Evolutionary conservation across 2,329 filamentous ascomycete genomes (phyloP).

Genomic region (Pseudopyricularia cyperi): DNA sequence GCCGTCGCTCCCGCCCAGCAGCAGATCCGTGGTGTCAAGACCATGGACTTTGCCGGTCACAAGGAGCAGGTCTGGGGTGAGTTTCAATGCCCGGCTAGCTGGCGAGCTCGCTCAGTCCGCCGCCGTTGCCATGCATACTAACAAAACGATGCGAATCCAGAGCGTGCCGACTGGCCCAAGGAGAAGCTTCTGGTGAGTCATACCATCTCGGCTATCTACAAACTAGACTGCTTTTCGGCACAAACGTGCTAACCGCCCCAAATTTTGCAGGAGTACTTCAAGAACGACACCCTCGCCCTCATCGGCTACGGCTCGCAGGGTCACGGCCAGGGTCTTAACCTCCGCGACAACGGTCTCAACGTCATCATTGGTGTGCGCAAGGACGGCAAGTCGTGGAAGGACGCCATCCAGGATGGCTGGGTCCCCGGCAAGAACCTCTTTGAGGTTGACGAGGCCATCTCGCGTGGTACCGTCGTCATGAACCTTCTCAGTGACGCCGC

Average conservation of each 20-base stretch:
- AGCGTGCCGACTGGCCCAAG: constrained; percentile 95
- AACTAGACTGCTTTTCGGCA: not conserved
- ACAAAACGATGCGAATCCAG: constrained; percentile 28
- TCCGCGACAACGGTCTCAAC: constrained; percentile 98
- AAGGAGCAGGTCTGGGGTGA: constrained; percentile 91
- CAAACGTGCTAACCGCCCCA: not conserved
- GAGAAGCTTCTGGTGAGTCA: constrained; percentile 88
- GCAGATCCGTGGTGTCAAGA: constrained; percentile 86
- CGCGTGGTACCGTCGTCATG: constrained; percentile 91
- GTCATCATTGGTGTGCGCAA: constrained; percentile 98
- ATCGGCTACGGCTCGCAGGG: constrained; percentile 98
- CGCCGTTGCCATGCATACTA: not conserved
- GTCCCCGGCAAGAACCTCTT: constrained; percentile 97
- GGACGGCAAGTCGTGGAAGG: constrained; percentile 96
- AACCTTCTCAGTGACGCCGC: constrained; percentile 97
- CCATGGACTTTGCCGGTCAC: constrained; percentile 92
- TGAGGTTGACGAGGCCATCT: constrained; percentile 93
- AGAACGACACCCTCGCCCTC: constrained; percentile 96
- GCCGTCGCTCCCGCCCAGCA: constrained; percentile 34
- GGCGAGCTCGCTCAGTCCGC: not conserved
- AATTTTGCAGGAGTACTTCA: constrained; percentile 78
- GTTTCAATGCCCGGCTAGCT: constrained; percentile 13
- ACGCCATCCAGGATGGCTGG: constrained; percentile 95
- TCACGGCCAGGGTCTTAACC: constrained; percentile 98
- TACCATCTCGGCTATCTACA: constrained; percentile 4